These are phyloP conservation scores for Pseudogymnoascus sp. DNA, from an alignment of 2,329 filamentous ascomycete genomes.

Conservation along the genomic window DNA sequence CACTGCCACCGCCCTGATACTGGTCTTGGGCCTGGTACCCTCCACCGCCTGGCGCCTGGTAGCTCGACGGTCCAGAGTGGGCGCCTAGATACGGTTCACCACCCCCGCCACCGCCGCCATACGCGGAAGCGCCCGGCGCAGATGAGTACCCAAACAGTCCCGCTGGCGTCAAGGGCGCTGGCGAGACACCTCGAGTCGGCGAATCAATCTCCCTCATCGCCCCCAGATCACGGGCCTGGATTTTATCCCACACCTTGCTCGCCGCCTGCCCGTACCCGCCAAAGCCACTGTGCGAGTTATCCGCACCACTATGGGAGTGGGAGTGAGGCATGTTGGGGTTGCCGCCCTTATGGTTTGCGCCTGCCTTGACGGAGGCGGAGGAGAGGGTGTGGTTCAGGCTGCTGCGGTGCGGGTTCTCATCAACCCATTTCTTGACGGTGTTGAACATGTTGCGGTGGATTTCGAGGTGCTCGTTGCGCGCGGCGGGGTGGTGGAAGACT, in stretches of 20 bases:
- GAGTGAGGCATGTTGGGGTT: constrained; percentile 23
- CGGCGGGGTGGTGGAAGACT: constrained; percentile 84
- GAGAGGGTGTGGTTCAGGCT: constrained; percentile 68
- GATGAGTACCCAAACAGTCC: constrained; percentile 21
- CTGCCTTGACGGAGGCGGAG: constrained; percentile 72
- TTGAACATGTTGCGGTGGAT: constrained; percentile 85
- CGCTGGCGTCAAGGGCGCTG: constrained; percentile 16
- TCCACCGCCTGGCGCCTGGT: constrained; percentile 3
- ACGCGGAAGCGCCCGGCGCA: constrained; percentile 9
- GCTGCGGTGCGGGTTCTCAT: constrained; percentile 56
- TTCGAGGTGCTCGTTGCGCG: constrained; percentile 66
- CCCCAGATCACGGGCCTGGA: constrained; percentile 48
- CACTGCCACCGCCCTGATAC: constrained; percentile 1
- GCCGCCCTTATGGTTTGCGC: constrained; percentile 65
- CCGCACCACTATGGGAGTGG: constrained; percentile 23
- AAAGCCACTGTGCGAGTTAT: constrained; percentile 27
- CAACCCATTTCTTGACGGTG: constrained; percentile 73
- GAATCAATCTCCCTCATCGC: constrained; percentile 43
- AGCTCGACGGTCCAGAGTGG: constrained; percentile 15
- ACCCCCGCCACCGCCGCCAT: background rate
- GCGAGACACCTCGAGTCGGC: constrained; percentile 25
- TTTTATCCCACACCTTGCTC: constrained; percentile 53
- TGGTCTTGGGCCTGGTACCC: constrained; percentile 10
- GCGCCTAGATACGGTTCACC: constrained; percentile 9
- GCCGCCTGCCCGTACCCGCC: constrained; percentile 47